These are phyloP conservation scores for Flaveria ramosissima DNA, from an alignment of 129 eudicot species.

Conservation along the genomic window DNA sequence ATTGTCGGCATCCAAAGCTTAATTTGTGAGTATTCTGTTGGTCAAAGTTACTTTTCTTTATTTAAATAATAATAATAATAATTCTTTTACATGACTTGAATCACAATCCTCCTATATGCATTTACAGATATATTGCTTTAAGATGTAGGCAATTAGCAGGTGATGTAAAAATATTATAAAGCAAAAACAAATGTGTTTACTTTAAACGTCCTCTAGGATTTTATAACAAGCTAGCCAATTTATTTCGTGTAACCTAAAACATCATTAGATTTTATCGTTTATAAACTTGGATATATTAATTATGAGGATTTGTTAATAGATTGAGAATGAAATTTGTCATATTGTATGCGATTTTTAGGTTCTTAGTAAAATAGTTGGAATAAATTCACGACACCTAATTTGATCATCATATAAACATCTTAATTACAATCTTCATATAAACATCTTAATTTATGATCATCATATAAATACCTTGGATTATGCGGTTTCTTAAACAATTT, in stretches of 20 bases:
- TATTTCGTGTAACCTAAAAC: not conserved
- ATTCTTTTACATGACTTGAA: constrained; percentile 2
- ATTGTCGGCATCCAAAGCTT: constrained; percentile 4
- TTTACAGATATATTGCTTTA: constrained; percentile 19
- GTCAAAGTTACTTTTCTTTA: constrained; percentile 28
- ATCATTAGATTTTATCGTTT: not conserved
- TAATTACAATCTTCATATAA: not conserved
- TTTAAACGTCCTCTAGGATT: not conserved
- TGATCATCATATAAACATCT: too few relatives aligned
- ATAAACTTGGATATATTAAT: not conserved
- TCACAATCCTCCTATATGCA: constrained; percentile 18
- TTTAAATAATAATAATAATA: not conserved
- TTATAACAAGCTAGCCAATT: not conserved
- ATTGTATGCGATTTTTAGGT: not conserved
- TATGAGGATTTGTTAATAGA: not conserved
- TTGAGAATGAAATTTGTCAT: not conserved
- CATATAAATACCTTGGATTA: not conserved
- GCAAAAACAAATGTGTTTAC: not conserved
- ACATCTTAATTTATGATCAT: not conserved
- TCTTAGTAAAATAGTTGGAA: not conserved
- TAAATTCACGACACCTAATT: not conserved
- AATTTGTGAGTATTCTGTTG: constrained; percentile 1
- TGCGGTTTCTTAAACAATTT: too few relatives aligned
- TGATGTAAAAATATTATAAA: not conserved
- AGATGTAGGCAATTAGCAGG: not conserved